Percentiles rank a stretch among this genome's conserved stretches.
Evolutionary conservation across 768 basidiomycete genomes (phyloP).

Genomic region (Sarcomyxa edulis): DNA sequence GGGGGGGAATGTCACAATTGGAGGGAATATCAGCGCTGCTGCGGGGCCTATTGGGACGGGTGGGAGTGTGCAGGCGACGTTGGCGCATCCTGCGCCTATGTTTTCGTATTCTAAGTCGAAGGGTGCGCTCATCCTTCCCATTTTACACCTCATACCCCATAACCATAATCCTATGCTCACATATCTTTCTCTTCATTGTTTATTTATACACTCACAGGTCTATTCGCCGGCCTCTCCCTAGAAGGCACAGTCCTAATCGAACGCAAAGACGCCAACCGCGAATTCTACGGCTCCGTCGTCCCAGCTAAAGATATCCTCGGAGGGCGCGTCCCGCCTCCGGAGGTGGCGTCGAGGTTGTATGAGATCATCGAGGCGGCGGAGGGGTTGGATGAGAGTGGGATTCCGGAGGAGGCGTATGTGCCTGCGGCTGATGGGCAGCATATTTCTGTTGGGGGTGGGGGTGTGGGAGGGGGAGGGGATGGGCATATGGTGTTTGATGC

Average conservation of each 20-base stretch:
- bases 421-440: constrained; percentile 63
- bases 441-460: constrained; percentile 36
- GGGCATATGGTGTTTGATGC: constrained; percentile 74
- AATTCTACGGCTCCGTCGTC: constrained; percentile 91
- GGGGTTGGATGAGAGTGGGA: constrained; percentile 79
- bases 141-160: background rate
- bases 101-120: constrained; percentile 96
- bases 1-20: constrained; percentile 95
- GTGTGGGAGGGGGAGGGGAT: no score
- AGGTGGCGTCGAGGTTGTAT: constrained; percentile 87
- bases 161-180: constrained; percentile 4
- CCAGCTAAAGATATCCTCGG: constrained; percentile 88
- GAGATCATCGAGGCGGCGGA: constrained; percentile 97
- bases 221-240: constrained; percentile 91
- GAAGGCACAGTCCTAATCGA: constrained; percentile 95
- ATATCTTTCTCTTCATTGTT: background rate
- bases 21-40: constrained; percentile 78
- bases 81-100: constrained; percentile 95
- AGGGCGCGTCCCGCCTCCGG: constrained; percentile 94
- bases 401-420: constrained; percentile 78
- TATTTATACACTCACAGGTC: constrained; percentile 47
- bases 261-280: constrained; percentile 92
- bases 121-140: constrained; percentile 41
- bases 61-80: constrained; percentile 78
- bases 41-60: constrained; percentile 96